Evolutionary conservation across 306 rosid genomes (phyloP).

Genomic region (Cicer judaicum): DNA sequence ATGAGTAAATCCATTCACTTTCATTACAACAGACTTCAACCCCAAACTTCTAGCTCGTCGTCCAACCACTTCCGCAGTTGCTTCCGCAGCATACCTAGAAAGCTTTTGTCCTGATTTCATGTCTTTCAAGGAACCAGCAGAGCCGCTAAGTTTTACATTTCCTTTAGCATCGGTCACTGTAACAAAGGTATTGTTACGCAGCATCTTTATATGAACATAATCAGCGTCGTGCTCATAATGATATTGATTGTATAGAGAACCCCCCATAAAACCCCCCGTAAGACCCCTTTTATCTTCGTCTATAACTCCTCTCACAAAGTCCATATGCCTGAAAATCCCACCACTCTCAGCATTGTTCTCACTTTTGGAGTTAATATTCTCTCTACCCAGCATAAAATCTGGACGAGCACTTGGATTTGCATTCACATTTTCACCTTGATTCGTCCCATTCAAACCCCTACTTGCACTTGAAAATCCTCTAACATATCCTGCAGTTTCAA

Average conservation of each 20-base stretch:
- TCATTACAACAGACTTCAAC: constrained; percentile 34
- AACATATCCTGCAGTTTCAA: constrained; percentile 45
- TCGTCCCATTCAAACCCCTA: constrained; percentile 24
- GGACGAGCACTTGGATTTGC: constrained; percentile 33
- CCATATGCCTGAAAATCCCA: constrained; percentile 52
- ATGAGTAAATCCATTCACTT: constrained; percentile 36
- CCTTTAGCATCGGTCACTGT: constrained; percentile 27
- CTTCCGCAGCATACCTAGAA: constrained; percentile 38
- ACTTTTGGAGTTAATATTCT: constrained; percentile 41
- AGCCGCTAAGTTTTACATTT: constrained; percentile 23
- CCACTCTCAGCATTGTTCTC: constrained; percentile 46
- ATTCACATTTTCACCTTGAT: constrained; percentile 26
- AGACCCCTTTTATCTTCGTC: constrained; percentile 52
- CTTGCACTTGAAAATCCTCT: constrained; percentile 45
- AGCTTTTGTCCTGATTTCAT: constrained; percentile 36
- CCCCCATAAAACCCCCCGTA: constrained; percentile 18
- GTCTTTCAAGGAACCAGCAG: constrained; percentile 37
- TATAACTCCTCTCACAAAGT: constrained; percentile 64
- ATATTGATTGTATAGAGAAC: constrained; percentile 38
- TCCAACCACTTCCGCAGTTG: constrained; percentile 35
- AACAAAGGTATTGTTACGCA: constrained; percentile 34
- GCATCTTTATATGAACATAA: constrained; percentile 60
- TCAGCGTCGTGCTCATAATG: constrained; percentile 66
- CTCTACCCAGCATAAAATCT: constrained; percentile 38
- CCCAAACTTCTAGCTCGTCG: constrained; percentile 26